phyloP scores from a whole-genome alignment of 2,329 filamentous ascomycete species.

The Dichotomopilus funicola region DNA sequence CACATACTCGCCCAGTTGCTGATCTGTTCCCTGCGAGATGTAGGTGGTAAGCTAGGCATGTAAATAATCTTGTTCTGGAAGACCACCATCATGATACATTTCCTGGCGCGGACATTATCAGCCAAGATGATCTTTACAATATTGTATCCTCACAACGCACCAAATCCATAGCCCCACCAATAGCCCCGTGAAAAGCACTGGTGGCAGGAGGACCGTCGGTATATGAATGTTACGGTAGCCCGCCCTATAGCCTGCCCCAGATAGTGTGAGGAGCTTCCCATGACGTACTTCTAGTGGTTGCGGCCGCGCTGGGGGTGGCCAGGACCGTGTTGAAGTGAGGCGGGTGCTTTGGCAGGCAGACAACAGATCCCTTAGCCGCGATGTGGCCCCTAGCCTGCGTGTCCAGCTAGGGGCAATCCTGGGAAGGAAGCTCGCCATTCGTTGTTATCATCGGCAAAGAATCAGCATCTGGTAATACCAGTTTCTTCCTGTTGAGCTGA shows the following conservation, averaged over 20 bases:
- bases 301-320: slow-evolving; percentile 3
- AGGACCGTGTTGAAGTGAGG: slow-evolving; percentile 5
- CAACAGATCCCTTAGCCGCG: slow-evolving; percentile 3
- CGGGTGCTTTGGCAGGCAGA: slow-evolving; percentile 7
- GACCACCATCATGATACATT: slow-evolving; percentile 66
- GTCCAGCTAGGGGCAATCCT: slow-evolving; percentile 9
- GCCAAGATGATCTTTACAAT: neutral
- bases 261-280: neutral
- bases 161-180: slow-evolving; percentile 58
- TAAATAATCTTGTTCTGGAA: slow-evolving; percentile 81
- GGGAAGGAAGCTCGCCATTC: slow-evolving; percentile 6
- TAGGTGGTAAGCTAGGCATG: slow-evolving; percentile 69
- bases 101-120: slow-evolving; percentile 27
- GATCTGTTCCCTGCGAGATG: slow-evolving; percentile 61
- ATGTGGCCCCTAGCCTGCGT: slow-evolving; percentile 3
- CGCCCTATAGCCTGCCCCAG: neutral
- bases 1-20: slow-evolving; percentile 55
- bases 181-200: slow-evolving; percentile 59
- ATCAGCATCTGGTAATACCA: neutral
- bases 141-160: neutral
- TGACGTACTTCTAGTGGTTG: neutral
- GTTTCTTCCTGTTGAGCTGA: slow-evolving; percentile 5
- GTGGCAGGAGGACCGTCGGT: slow-evolving; percentile 51
- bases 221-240: slow-evolving; percentile 27
- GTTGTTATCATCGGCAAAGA: slow-evolving; percentile 8